Evolutionary conservation across 352 stramenopile genomes (phyloP), one percentile per base, ranked within the genome.

Genomic region (Bremia lactucae): DNA sequence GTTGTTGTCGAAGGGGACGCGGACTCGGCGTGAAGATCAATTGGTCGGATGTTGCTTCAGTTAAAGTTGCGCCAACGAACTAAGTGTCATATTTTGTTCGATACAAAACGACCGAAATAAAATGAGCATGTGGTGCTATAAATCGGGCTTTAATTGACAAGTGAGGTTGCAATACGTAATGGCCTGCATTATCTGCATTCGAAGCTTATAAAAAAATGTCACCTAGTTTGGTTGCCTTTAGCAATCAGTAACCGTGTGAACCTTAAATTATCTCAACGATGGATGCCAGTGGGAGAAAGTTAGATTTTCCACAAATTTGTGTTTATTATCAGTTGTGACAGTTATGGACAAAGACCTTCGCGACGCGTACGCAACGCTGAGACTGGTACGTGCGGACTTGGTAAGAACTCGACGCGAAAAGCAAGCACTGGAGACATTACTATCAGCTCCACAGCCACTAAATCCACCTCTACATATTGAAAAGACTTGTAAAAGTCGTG

Each of bases 261-360:
- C n/a, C n/a, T n/a, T n/a, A n/a, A n/a, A n/a, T n/a, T n/a, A n/a
- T n/a, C n/a, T n/a, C n/a, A n/a, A n/a, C n/a, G n/a, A n/a, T n/a
- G n/a, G n/a, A n/a, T n/a, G n/a, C n/a, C n/a, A n/a, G n/a, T n/a
- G n/a, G n/a, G n/a, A n/a, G n/a, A n/a, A n/a, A n/a, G n/a, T n/a
- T n/a, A n/a, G 26, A 31, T 31, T 10, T 8, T 34, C 28, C 10
- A 34, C 8, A n/a, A n/a, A n/a, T n/a, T n/a, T n/a, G n/a, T n/a
- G n/a, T n/a, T n/a, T n/a, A n/a, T n/a, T 46, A 42, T 45, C 45
- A 54, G 26, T 54, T 53, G n/a, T n/a, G n/a, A n/a, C 20, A 21
- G 18, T 7, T 6, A 68, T 76, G 58, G 67, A 79, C 7, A 70
- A 70, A 46, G 64, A 80, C 31, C 49, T 79, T n/a, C 63, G 61